Base-by-base conservation (phyloP, 176 grass and related monocot species). In the Triticum monococcum region DNA sequence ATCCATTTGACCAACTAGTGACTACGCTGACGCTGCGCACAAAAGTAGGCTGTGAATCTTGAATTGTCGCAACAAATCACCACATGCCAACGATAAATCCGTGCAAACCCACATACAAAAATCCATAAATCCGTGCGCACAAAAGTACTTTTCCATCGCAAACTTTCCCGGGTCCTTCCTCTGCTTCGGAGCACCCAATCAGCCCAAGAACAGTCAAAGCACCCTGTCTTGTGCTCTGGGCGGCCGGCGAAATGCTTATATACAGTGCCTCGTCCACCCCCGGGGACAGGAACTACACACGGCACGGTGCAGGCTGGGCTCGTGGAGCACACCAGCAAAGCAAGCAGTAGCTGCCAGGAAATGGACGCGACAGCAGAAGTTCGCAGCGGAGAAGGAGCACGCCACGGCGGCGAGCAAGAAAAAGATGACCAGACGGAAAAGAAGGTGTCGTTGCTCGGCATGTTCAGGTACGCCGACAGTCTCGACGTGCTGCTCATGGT, bases 381-480 rank as follows among this genome's bases (percentile, higher is more conserved):
- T n/a, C 8, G 78, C 1, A 5, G n/a, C 1, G 26, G 12, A 17
- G 64, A 28, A 22, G 54, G 54, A 30, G 25, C 64, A 40, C 30
- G 50, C 50, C 75, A 64, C 20, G 75, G 16, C 33, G 40, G 46
- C 11, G 7, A 26, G 13, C 6, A 23, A 11, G 7, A 16, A 9
- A 20, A 18, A 7, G 25, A 11, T 9, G 81, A 66, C 16, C 17
- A 16, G 5, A 0, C 4, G 72, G 61, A 82, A 12, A 48, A 12
- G 73, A 91, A 86, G 83, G 74, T 86, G 50, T 17, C 79, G 6
- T 60, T 94, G 41, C 13, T 83, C 10, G 31, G 24, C 72, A 89
- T 95, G 85, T 79, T 95, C 85, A 52, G 83, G 84, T 86, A 86
- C 24, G 93, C 93, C 3, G 86, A 88, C 48, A 16, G 82, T 43